A percentile compares a stretch with the other conserved stretches of the same genome.
Conservation (phyloP, 2,329 filamentous ascomycete genomes). For the Macrophomina phaseolina region DNA sequence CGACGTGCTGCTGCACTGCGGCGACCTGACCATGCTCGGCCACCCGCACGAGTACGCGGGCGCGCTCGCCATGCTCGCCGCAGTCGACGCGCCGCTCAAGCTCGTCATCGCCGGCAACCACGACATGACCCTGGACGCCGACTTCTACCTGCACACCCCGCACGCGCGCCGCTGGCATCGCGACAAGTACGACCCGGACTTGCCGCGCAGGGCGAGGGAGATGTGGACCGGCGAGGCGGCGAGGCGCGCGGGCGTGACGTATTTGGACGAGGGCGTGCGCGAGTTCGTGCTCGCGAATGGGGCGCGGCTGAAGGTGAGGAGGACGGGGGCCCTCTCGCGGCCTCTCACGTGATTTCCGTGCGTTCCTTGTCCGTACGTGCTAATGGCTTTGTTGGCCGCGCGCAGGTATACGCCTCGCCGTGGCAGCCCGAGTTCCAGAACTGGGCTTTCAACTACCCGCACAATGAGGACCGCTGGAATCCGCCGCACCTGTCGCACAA, state of each 20-base stretch:
- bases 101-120: slow-evolving; percentile 69
- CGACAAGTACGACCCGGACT: slow-evolving; percentile 32
- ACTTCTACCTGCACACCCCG: slow-evolving; percentile 47
- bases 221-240: slow-evolving; percentile 56
- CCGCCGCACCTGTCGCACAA: slow-evolving; percentile 38
- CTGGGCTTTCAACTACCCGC: slow-evolving; percentile 62
- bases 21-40: slow-evolving; percentile 63
- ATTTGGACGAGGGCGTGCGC: slow-evolving; percentile 61
- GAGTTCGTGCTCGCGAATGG: slow-evolving; percentile 56
- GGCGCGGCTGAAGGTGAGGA: slow-evolving; percentile 50
- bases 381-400: neutral
- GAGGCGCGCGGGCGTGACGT: slow-evolving; percentile 54
- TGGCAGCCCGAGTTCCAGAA: slow-evolving; percentile 63
- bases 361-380: too few species aligned
- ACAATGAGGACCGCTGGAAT: slow-evolving; percentile 60
- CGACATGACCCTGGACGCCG: slow-evolving; percentile 62
- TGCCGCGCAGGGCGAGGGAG: slow-evolving; percentile 37
- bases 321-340: neutral
- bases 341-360: neutral
- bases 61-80: slow-evolving; percentile 54
- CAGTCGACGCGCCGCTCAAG: slow-evolving; percentile 61
- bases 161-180: slow-evolving; percentile 29
- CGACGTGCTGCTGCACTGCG: slow-evolving; percentile 63
- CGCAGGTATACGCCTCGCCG: slow-evolving; percentile 57
- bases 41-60: slow-evolving; percentile 53